Base-by-base conservation (phyloP, 2,329 filamentous ascomycete genomes). In the Pseudogymnoascus verrucosus region DNA sequence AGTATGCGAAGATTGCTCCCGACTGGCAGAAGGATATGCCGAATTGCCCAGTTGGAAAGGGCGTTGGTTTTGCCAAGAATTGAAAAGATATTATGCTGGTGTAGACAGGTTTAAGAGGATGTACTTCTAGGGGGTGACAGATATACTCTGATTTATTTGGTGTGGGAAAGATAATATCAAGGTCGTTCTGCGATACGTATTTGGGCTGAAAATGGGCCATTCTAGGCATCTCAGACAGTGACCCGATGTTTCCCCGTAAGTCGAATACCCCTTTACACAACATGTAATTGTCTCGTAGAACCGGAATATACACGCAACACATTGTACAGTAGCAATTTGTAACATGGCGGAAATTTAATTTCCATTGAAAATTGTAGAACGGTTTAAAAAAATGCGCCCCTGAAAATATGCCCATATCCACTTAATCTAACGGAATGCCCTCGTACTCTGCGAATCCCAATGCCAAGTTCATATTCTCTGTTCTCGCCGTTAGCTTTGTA, bases 401-500 rank as follows among this genome's bases (percentile, higher is more conserved):
- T 8, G n/a, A 57, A 57, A 1, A 57, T 57, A 57, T 36, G 51
- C 28, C 51, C 28, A 14, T 57, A 57, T 36, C 28, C 16, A 57
- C 36, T 65, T 72, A 74, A 63, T 74, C 72, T 40, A 74, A 69
- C 60, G 91, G 91, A 68, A 96, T 96, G 42, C 91, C 91, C 74
- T 96, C 89, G 72, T 91, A 96, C 78, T 96, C 91, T 54, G 85
- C 87, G 73, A 93, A 96, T 54, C 91, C 91, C 10, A 96, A 82
- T n/a, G 90, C 89, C 64, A 96, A 80, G 77, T 96, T 96, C 90
- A 96, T 95, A 77, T 96, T 96, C 81, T 96, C 87, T 89, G 73
- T 67, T 57, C 21, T 19, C 4, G 26, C 19, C 34, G 62, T 68
- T 64, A 69, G 67, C 40, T 10, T 40, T 37, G 23, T 19, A 57